These are phyloP conservation scores for Neurospora crassa DNA, from an alignment of 2,329 filamentous ascomycete species.

Conservation along the genomic window DNA sequence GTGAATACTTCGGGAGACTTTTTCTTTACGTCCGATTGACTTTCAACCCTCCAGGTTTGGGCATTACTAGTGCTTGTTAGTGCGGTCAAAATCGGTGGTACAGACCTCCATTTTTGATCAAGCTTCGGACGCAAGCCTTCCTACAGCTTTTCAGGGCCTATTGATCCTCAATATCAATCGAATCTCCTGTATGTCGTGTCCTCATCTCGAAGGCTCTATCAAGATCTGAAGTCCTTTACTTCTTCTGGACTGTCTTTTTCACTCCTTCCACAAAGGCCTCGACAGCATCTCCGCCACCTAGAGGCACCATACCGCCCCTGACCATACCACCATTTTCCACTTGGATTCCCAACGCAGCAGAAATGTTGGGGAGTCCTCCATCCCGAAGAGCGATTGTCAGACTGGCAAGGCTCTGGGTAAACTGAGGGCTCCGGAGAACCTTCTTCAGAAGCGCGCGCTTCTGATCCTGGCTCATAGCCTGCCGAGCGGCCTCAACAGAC, in stretches of 20 bases:
- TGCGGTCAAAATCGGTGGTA: neutral
- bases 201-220: neutral
- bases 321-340: conserved; percentile 81
- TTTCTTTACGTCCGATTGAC: neutral
- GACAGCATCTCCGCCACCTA: conserved; percentile 81
- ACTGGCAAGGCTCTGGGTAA: conserved; percentile 75
- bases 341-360: conserved; percentile 72
- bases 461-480: conserved; percentile 61
- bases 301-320: conserved; percentile 65
- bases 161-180: neutral
- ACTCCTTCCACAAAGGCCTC: conserved; percentile 87
- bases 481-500: conserved; percentile 61
- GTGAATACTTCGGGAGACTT: no score
- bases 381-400: conserved; percentile 83
- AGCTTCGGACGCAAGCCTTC: neutral
- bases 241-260: conserved; percentile 64
- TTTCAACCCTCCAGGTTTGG: neutral
- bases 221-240: conserved; percentile 15
- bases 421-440: conserved; percentile 82
- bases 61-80: neutral
- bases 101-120: neutral
- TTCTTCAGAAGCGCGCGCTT: conserved; percentile 75
- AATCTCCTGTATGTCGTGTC: neutral
- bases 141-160: neutral
- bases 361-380: conserved; percentile 81